Evolutionary conservation across 2,329 filamentous ascomycete species (phyloP).

Genomic region (Epicoccum nigrum): DNA sequence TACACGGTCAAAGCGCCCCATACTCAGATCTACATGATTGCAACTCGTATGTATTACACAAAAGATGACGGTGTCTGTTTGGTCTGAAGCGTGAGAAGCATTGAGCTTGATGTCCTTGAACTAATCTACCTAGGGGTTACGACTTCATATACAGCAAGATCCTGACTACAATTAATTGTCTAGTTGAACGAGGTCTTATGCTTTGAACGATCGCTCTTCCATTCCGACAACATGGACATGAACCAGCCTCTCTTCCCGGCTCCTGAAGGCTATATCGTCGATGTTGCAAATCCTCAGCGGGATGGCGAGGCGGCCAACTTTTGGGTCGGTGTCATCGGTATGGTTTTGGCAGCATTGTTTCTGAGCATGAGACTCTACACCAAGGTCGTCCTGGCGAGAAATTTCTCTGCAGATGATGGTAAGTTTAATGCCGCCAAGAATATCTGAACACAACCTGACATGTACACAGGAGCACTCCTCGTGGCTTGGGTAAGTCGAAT

Average conservation of each 20-base stretch:
- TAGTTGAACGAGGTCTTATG: background rate
- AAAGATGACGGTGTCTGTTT: background rate
- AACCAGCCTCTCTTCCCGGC: conserved; percentile 24
- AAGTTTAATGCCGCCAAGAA: background rate
- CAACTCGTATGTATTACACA: background rate
- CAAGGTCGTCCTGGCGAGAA: conserved; percentile 27
- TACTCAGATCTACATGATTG: background rate
- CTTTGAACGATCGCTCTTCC: background rate
- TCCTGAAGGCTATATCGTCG: conserved; percentile 34
- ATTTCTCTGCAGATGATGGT: conserved; percentile 38
- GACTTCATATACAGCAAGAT: background rate
- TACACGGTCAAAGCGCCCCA: background rate
- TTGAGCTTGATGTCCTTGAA: background rate
- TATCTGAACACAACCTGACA: background rate
- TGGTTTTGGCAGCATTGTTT: conserved; percentile 28
- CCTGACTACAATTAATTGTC: background rate
- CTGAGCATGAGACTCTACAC: conserved; percentile 34
- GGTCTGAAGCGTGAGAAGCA: too few relatives aligned
- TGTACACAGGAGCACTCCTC: conserved; percentile 14
- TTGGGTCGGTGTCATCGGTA: conserved; percentile 27
- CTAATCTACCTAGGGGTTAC: background rate
- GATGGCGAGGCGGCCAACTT: conserved; percentile 22
- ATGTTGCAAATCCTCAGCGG: conserved; percentile 33
- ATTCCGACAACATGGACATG: conserved; percentile 14
- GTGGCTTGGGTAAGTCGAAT: conserved; percentile 19